Conservation (phyloP, 2,329 filamentous ascomycete genomes). For the Purpureocillium takamizusanense region DNA sequence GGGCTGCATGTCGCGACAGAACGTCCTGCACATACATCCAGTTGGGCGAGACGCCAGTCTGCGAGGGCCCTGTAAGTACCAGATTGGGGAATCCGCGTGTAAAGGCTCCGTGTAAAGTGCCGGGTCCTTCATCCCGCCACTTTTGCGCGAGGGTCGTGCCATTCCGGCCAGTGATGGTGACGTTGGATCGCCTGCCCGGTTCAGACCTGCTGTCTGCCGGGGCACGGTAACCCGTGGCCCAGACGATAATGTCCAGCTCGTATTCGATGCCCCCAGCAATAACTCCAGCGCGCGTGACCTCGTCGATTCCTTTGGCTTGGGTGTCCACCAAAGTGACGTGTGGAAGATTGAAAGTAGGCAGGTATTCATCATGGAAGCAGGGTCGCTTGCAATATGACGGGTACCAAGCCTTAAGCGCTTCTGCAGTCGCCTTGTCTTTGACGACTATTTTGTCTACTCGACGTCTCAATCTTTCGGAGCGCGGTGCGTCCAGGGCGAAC, state of each 20-base stretch:
- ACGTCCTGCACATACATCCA: constrained; percentile 25
- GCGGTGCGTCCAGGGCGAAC: constrained; percentile 30
- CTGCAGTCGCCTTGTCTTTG: constrained; percentile 39
- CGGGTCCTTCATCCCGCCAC: constrained; percentile 29
- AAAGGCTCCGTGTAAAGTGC: constrained; percentile 43
- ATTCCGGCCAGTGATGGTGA: constrained; percentile 29
- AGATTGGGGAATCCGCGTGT: constrained; percentile 45
- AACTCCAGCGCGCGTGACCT: constrained; percentile 35
- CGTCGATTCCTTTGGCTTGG: constrained; percentile 39
- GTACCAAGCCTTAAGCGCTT: constrained; percentile 50
- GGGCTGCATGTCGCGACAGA: constrained; percentile 30
- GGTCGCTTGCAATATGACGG: constrained; percentile 55
- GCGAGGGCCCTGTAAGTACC: constrained; percentile 35
- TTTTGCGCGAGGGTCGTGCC: constrained; percentile 34
- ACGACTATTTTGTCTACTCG: constrained; percentile 34
- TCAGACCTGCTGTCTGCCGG: constrained; percentile 20
- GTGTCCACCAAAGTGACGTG: constrained; percentile 55
- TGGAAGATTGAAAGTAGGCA: constrained; percentile 46
- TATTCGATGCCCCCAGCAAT: constrained; percentile 38
- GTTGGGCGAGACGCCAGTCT: constrained; percentile 30
- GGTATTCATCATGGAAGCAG: constrained; percentile 51
- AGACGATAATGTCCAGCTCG: constrained; percentile 25
- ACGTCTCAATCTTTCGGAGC: constrained; percentile 33
- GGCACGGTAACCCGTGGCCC: constrained; percentile 27
- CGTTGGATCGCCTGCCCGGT: constrained; percentile 8